phyloP scores from a whole-genome alignment of 371 early-diverging fungal species.

The Apophysomyces sp. region DNA sequence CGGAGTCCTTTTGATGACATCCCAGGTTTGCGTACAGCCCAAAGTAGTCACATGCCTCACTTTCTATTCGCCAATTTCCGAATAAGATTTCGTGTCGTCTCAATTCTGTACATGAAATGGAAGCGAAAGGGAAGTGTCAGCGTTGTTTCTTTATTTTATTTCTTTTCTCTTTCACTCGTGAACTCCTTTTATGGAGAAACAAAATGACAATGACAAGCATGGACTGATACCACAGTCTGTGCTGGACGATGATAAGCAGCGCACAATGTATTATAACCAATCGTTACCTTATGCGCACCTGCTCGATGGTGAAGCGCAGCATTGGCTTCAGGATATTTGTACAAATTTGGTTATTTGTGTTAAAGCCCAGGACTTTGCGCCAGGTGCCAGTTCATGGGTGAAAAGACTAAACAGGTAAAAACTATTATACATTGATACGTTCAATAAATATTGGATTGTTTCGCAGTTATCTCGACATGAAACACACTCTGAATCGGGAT shows the following conservation, averaged over 20 bases:
- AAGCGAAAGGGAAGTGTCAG: background rate
- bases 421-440: background rate
- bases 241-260: constrained; percentile 37
- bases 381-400: constrained; percentile 59
- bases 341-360: constrained; percentile 49
- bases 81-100: too few species aligned
- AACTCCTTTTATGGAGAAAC: background rate
- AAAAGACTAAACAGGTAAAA: constrained; percentile 57
- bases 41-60: too few species aligned
- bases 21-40: too few species aligned
- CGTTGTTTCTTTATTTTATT: background rate
- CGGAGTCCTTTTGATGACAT: too few species aligned
- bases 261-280: constrained; percentile 44
- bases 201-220: background rate
- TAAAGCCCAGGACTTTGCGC: constrained; percentile 60
- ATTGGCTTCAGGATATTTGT: constrained; percentile 57
- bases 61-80: too few species aligned
- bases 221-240: constrained; percentile 34
- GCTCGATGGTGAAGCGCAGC: constrained; percentile 52
- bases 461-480: constrained; percentile 63
- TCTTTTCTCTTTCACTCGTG: background rate
- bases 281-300: constrained; percentile 56
- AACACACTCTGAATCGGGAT: constrained; percentile 58
- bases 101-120: too few species aligned
- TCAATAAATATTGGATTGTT: background rate